These are phyloP conservation scores for Colletotrichum aenigma DNA, from an alignment of 2,329 filamentous ascomycete genomes.

Conservation along the genomic window DNA sequence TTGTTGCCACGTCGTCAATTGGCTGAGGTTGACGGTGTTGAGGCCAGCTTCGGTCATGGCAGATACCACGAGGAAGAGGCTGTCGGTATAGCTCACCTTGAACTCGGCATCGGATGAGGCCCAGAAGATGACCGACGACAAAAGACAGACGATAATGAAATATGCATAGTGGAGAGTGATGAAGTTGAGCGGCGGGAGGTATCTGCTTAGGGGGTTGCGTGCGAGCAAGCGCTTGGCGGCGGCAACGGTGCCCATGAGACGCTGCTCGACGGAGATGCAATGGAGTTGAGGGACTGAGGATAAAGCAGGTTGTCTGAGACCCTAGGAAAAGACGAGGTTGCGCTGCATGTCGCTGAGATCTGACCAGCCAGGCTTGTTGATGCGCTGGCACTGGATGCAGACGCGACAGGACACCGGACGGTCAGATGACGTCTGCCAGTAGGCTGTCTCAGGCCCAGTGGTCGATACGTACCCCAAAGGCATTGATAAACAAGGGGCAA, in stretches of 20 bases:
- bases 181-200: conserved; percentile 56
- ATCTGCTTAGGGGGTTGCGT: neutral
- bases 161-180: conserved; percentile 71
- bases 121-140: conserved; percentile 68
- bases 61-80: conserved; percentile 69
- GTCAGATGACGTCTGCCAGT: neutral
- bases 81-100: conserved; percentile 64
- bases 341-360: neutral
- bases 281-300: neutral
- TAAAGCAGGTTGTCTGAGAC: neutral
- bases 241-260: neutral
- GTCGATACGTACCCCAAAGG: neutral
- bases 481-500: neutral
- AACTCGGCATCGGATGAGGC: conserved; percentile 53
- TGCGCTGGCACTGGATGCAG: neutral
- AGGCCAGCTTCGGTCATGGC: conserved; percentile 72
- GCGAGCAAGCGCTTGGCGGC: neutral
- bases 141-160: conserved; percentile 60
- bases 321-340: neutral
- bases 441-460: neutral
- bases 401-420: neutral
- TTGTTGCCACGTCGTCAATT: conserved; percentile 72
- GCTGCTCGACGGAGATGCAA: neutral
- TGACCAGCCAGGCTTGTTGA: neutral
- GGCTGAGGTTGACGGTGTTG: conserved; percentile 69